Conservation (phyloP, 495 filamentous ascomycete species). For the Penicillium robsamsonii region DNA sequence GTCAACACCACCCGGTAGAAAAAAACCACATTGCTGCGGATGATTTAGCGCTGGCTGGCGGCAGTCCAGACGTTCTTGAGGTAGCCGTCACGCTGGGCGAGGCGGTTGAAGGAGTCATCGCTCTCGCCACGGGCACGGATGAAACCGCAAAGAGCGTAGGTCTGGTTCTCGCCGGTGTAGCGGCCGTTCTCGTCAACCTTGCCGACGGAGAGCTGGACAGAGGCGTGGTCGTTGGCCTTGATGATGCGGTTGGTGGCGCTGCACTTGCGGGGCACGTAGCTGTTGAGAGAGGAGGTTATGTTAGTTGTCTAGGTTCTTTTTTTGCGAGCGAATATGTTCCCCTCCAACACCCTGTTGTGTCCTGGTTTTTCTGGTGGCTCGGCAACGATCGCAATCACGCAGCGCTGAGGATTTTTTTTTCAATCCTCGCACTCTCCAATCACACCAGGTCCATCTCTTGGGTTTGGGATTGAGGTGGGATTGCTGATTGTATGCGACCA, state of each 20-base stretch:
- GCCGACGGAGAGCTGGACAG: constrained; percentile 83
- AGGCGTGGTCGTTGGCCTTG: constrained; percentile 98
- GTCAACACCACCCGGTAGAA: constrained; percentile 24
- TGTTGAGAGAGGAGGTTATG: constrained; percentile 36
- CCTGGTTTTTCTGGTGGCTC: constrained; percentile 13
- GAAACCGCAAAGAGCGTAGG: constrained; percentile 96
- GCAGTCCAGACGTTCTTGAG: constrained; percentile 94
- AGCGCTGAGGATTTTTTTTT: not conserved
- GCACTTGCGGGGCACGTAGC: constrained; percentile 99
- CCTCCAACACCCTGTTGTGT: constrained; percentile 3
- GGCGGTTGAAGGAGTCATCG: constrained; percentile 93
- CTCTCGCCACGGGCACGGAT: constrained; percentile 96
- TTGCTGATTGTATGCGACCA: constrained; percentile 17
- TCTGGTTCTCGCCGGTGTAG: constrained; percentile 95
- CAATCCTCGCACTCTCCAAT: not conserved
- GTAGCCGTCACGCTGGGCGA: constrained; percentile 93
- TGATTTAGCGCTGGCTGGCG: constrained; percentile 61
- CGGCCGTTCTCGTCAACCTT: constrained; percentile 96
- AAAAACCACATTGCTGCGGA: constrained; percentile 17
- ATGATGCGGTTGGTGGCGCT: constrained; percentile 95
- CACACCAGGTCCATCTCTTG: constrained; percentile 4
- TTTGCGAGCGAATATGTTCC: constrained; percentile 13
- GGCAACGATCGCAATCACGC: constrained; percentile 5
- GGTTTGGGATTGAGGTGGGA: constrained; percentile 6
- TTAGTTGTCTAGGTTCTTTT: constrained; percentile 20